Percentiles rank a stretch among this genome's conserved stretches.
Conservation (phyloP, 345 rosid genomes). For the Brassica nigra region DNA sequence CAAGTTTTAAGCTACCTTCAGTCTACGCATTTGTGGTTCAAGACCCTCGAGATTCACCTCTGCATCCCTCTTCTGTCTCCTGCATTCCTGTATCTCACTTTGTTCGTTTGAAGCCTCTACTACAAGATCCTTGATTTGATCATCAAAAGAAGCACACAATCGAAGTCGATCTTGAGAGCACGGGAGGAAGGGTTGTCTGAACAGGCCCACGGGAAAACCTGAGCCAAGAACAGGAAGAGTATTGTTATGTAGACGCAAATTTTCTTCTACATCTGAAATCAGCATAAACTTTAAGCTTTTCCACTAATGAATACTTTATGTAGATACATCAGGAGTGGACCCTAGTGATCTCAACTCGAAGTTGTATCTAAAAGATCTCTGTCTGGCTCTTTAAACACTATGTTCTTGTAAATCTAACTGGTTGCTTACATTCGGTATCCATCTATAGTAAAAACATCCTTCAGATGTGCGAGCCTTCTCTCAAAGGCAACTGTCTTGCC, state of each 20-base stretch:
- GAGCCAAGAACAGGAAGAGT: slow-evolving; percentile 15
- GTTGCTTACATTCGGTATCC: slow-evolving; percentile 75
- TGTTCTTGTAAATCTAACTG: slow-evolving; percentile 11
- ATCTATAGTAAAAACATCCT: slow-evolving; percentile 81
- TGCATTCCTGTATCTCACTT: slow-evolving; percentile 49
- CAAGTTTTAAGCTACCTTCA: slow-evolving; percentile 50
- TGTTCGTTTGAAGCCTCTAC: slow-evolving; percentile 38
- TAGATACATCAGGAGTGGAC: too few relatives aligned
- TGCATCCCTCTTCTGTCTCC: slow-evolving; percentile 55
- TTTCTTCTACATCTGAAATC: neutral
- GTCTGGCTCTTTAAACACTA: neutral
- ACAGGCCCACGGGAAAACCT: slow-evolving; percentile 89
- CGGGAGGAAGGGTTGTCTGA: slow-evolving; percentile 79
- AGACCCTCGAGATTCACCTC: slow-evolving; percentile 55
- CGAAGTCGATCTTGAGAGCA: slow-evolving; percentile 57
- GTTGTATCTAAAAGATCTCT: neutral
- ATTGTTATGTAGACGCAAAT: slow-evolving; percentile 3
- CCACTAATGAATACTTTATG: too few relatives aligned
- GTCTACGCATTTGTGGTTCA: slow-evolving; percentile 37
- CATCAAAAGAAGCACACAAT: slow-evolving; percentile 76
- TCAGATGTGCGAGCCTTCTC: slow-evolving; percentile 59
- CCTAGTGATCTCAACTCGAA: too few relatives aligned
- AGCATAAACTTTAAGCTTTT: too few relatives aligned
- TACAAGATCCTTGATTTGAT: slow-evolving; percentile 66
- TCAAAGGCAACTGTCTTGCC: slow-evolving; percentile 84